Evolutionary conservation across 2,329 filamentous ascomycete species (phyloP).

Genomic region (Venturia asperata): DNA sequence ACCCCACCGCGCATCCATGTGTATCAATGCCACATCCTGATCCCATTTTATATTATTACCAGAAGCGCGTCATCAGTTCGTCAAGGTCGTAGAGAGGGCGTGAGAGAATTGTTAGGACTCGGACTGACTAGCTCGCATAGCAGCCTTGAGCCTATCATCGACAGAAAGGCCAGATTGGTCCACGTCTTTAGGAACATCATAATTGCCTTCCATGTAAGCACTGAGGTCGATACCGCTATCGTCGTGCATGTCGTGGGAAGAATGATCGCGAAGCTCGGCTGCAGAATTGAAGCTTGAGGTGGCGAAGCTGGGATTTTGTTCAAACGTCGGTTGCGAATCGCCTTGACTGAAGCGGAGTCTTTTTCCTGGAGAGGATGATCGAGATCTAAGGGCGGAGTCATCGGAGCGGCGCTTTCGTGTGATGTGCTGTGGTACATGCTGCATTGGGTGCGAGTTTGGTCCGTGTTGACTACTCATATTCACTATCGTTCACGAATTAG

Average conservation of each 20-base stretch:
- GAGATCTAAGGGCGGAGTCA: neutral
- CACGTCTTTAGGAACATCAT: neutral
- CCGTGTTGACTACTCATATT: slow-evolving; percentile 7
- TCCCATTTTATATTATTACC: slow-evolving; percentile 11
- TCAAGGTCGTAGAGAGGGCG: slow-evolving; percentile 11
- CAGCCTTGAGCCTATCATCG: slow-evolving; percentile 3
- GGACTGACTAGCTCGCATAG: neutral
- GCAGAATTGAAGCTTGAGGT: slow-evolving; percentile 17
- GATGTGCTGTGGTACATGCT: neutral
- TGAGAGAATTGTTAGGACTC: neutral
- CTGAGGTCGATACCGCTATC: slow-evolving; percentile 19
- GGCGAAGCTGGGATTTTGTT: slow-evolving; percentile 16
- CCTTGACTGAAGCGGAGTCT: slow-evolving; percentile 1
- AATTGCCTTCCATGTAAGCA: neutral
- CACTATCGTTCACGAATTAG: neutral
- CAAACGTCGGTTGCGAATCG: slow-evolving; percentile 4
- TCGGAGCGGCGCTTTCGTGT: slow-evolving; percentile 8
- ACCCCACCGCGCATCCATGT: neutral
- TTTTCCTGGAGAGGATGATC: slow-evolving; percentile 2
- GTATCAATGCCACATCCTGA: neutral
- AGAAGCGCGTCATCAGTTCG: slow-evolving; percentile 5
- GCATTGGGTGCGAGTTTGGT: neutral
- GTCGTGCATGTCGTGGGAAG: slow-evolving; percentile 8
- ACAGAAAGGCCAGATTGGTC: neutral
- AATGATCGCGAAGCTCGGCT: neutral